Evolutionary conservation across 139 green algal species (phyloP), one percentile per base, ranked within the genome.

Genomic region (Chlorella sp.): DNA sequence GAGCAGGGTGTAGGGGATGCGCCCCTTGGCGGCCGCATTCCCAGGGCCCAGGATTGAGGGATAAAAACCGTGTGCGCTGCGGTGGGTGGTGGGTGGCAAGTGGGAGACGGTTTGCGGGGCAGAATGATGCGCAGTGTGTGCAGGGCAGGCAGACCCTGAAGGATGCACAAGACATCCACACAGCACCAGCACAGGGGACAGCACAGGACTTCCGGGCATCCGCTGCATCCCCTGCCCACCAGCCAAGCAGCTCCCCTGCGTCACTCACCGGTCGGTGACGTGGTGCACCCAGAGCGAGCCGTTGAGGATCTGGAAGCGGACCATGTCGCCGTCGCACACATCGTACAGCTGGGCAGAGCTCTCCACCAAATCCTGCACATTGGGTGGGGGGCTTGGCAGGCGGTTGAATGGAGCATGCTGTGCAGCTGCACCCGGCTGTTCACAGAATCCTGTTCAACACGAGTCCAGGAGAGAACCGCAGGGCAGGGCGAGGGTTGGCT

Each of bases 221-320:
- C n/a, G n/a, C n/a, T n/a, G n/a, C n/a, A n/a, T n/a, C n/a, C n/a
- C n/a, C n/a, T n/a, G n/a, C n/a, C n/a, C n/a, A n/a, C n/a, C n/a
- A n/a, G n/a, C n/a, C n/a, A n/a, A n/a, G n/a, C n/a, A n/a, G n/a
- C n/a, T n/a, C n/a, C n/a, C n/a, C n/a, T n/a, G n/a, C n/a, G n/a
- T n/a, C n/a, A n/a, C 46, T 38, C 87, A 81, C 75, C 83, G 44
- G 26, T 89, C 88, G 20, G 86, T 86, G 17, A 92, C 68, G 76
- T 92, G 87, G 28, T 89, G 80, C 38, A 92, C 82, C 76, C 84
- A 92, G 30, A 92, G 86, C 5, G 41, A 84, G 69, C 86, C 86
- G 69, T 87, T 89, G 20, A 92, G 48, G n/a, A 92, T 82, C 76
- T 85, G 83, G 65, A 92, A 90, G 11, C 84, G 70, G 48, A 92